These are phyloP conservation scores for Camellia sinensis DNA, from an alignment of 148 eudicot species.

Conservation along the genomic window DNA sequence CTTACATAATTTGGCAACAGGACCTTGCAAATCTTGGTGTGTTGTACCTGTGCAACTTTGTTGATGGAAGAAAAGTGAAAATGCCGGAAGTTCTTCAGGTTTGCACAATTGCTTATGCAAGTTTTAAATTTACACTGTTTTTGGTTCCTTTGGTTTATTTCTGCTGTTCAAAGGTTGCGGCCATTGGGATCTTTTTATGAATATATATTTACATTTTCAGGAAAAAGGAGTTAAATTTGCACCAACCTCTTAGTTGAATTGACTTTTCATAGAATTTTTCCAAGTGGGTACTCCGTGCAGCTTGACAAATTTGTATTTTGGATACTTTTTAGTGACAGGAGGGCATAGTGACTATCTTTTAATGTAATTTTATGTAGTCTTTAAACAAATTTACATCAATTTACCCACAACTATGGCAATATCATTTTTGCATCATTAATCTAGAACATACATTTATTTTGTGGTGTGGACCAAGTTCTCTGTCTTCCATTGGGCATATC, in stretches of 20 bases:
- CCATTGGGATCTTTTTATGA: too few relatives aligned
- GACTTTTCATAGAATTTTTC: neutral
- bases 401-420: neutral
- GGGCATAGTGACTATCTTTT: neutral
- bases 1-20: conserved; percentile 30
- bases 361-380: neutral
- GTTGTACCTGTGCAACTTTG: conserved; percentile 54
- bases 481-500: neutral
- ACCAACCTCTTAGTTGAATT: conserved; percentile 2
- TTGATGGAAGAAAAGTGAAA: conserved; percentile 43
- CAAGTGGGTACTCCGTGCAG: too few relatives aligned
- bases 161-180: too few relatives aligned
- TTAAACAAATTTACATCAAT: neutral
- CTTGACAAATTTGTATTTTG: neutral
- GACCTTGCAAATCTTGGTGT: conserved; percentile 59
- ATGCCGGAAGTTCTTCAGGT: conserved; percentile 45
- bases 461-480: neutral
- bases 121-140: neutral
- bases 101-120: neutral
- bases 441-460: neutral
- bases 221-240: neutral
- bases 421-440: neutral
- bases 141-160: too few relatives aligned
- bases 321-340: neutral
- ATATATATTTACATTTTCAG: too few relatives aligned